phyloP scores from a whole-genome alignment of 352 stramenopile species.

The Phytophthora europaea region DNA sequence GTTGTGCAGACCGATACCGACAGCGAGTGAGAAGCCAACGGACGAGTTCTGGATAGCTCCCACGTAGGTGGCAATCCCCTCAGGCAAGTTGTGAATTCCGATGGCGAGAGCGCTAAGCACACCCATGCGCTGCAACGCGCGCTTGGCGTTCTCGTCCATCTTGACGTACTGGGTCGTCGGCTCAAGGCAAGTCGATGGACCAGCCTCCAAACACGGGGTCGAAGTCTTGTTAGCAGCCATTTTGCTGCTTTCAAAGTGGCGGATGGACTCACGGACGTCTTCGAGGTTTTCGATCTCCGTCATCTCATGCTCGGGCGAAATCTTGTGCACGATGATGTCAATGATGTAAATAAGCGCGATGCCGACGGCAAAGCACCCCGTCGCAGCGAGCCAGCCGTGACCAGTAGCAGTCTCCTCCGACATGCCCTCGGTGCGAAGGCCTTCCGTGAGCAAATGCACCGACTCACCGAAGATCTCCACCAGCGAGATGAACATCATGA shows the following conservation, averaged over 20 bases:
- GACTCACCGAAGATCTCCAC: slow-evolving; percentile 28
- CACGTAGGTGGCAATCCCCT: slow-evolving; percentile 35
- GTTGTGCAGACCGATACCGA: slow-evolving; percentile 17
- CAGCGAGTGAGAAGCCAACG: slow-evolving; percentile 7
- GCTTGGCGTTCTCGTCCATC: slow-evolving; percentile 41
- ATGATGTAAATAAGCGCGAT: slow-evolving; percentile 23
- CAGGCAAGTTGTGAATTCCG: slow-evolving; percentile 96
- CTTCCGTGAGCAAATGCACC: slow-evolving; percentile 23
- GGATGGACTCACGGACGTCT: slow-evolving; percentile 29
- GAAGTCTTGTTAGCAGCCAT: slow-evolving; percentile 16
- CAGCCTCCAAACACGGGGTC: slow-evolving; percentile 19
- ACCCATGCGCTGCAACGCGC: slow-evolving; percentile 80
- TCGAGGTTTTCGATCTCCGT: slow-evolving; percentile 41
- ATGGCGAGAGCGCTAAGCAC: slow-evolving; percentile 94
- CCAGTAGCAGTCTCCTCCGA: slow-evolving; percentile 21
- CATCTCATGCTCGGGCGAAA: slow-evolving; percentile 22
- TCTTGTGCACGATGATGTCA: slow-evolving; percentile 17
- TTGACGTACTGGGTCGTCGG: slow-evolving; percentile 23
- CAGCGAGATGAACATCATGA: slow-evolving; percentile 28
- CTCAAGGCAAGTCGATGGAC: slow-evolving; percentile 4
- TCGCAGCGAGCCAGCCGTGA: slow-evolving; percentile 17
- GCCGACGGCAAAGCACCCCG: slow-evolving; percentile 14
- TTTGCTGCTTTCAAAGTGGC: slow-evolving; percentile 24
- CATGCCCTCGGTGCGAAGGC: slow-evolving; percentile 22
- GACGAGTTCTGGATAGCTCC: slow-evolving; percentile 11